These are phyloP conservation scores for Penicillium taxi DNA, from an alignment of 495 filamentous ascomycete genomes.

Conservation along the genomic window DNA sequence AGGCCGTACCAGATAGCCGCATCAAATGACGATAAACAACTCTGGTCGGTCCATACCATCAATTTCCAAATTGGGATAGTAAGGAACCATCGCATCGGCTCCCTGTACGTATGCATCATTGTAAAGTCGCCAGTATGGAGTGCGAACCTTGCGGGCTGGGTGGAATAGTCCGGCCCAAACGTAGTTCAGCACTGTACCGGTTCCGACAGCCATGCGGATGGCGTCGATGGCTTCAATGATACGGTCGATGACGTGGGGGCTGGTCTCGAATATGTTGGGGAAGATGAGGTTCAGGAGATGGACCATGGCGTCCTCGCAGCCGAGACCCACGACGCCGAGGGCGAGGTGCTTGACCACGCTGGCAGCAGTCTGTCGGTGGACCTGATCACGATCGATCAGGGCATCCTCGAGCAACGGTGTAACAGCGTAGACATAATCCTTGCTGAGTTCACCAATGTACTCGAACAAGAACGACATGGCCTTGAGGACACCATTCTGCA, in stretches of 20 bases:
- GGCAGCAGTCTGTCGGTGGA: constrained; percentile 94
- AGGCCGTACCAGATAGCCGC: constrained; percentile 5
- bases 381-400: constrained; percentile 95
- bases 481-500: constrained; percentile 98
- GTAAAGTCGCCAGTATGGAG: constrained; percentile 90
- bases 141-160: constrained; percentile 85
- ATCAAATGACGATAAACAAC: constrained; percentile 73
- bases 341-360: constrained; percentile 96
- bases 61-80: constrained; percentile 78
- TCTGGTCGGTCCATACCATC: constrained; percentile 69
- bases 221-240: constrained; percentile 96
- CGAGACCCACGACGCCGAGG: constrained; percentile 88
- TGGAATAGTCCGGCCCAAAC: constrained; percentile 97
- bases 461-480: constrained; percentile 96
- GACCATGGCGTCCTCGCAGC: constrained; percentile 98
- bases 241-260: constrained; percentile 95
- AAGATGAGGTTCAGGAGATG: constrained; percentile 94
- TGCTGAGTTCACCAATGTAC: constrained; percentile 99
- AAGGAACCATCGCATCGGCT: constrained; percentile 92
- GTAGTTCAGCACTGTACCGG: constrained; percentile 91
- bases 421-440: constrained; percentile 98
- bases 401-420: constrained; percentile 97
- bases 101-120: constrained; percentile 95
- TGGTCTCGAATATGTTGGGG: constrained; percentile 97
- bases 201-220: constrained; percentile 88